Conservation (phyloP, 495 filamentous ascomycete species). For the Tuber umbilicatum region DNA sequence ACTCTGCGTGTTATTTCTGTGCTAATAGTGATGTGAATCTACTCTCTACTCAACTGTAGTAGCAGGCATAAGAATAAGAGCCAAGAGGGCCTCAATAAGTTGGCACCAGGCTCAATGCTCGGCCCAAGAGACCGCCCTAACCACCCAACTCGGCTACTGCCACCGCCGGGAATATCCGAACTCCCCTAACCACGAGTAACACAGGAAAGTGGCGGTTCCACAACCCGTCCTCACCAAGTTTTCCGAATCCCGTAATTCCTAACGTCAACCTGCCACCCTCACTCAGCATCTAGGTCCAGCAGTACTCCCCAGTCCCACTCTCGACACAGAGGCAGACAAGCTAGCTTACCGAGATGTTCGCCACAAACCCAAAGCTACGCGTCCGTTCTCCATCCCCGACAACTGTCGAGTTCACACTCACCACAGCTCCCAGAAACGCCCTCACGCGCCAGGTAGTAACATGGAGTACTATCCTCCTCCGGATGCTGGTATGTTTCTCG, state of each 20-base stretch:
- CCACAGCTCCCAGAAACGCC: slow-evolving; percentile 48
- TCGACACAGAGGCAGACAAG: neutral
- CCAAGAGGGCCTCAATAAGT: neutral
- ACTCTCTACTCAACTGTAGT: neutral
- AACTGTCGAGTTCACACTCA: slow-evolving; percentile 79
- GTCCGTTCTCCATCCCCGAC: slow-evolving; percentile 72
- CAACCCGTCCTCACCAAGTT: neutral
- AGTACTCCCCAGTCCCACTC: neutral
- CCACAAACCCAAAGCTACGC: slow-evolving; percentile 52
- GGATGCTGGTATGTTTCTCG: slow-evolving; percentile 46
- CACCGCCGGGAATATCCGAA: neutral
- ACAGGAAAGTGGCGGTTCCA: neutral
- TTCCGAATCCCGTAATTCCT: slow-evolving; percentile 1
- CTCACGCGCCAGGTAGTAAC: slow-evolving; percentile 35
- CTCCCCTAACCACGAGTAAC: neutral
- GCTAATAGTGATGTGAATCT: neutral
- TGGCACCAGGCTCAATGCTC: neutral
- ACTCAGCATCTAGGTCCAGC: neutral
- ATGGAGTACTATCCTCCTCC: slow-evolving; percentile 45
- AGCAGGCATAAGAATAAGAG: neutral
- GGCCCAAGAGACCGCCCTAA: neutral
- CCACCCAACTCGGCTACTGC: neutral
- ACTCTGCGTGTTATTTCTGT: neutral
- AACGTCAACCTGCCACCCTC: neutral
- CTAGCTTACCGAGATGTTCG: slow-evolving; percentile 14